A percentile compares a stretch with the other conserved stretches of the same genome.
These are phyloP conservation scores for Trichosporon faecale DNA, from an alignment of 1,284 basidiomycete species.

Conservation along the genomic window DNA sequence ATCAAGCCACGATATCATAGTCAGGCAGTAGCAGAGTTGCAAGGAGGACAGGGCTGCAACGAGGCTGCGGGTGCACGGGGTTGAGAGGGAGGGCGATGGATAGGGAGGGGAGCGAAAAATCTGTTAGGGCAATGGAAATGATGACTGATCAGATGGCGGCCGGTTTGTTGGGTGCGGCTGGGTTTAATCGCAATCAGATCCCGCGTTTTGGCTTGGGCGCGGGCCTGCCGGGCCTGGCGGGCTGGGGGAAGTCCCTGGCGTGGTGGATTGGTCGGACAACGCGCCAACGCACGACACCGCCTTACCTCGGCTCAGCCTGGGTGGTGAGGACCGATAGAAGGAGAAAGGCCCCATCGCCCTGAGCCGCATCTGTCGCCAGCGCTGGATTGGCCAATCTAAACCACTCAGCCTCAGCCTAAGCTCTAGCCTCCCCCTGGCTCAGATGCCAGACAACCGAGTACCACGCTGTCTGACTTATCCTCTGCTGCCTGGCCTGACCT, in stretches of 20 bases:
- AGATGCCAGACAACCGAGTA: background rate
- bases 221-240: too few species aligned
- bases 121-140: background rate
- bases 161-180: background rate
- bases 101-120: background rate
- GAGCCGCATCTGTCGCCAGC: background rate
- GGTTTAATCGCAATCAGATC: constrained; percentile 3
- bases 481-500: too few species aligned
- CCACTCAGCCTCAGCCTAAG: constrained; percentile 1
- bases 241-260: background rate
- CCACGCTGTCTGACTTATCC: background rate
- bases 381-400: constrained; percentile 8
- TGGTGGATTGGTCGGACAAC: background rate
- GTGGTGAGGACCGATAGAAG: background rate
- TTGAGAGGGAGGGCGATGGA: background rate
- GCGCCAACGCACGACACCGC: background rate
- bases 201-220: background rate
- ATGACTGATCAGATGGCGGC: constrained; percentile 1
- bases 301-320: background rate
- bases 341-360: constrained; percentile 10
- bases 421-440: background rate
- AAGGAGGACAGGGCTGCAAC: background rate
- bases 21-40: too few species aligned
- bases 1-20: background rate
- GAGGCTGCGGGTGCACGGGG: background rate